Conservation (phyloP, 2,329 filamentous ascomycete species). For the Botrytis porri region DNA sequence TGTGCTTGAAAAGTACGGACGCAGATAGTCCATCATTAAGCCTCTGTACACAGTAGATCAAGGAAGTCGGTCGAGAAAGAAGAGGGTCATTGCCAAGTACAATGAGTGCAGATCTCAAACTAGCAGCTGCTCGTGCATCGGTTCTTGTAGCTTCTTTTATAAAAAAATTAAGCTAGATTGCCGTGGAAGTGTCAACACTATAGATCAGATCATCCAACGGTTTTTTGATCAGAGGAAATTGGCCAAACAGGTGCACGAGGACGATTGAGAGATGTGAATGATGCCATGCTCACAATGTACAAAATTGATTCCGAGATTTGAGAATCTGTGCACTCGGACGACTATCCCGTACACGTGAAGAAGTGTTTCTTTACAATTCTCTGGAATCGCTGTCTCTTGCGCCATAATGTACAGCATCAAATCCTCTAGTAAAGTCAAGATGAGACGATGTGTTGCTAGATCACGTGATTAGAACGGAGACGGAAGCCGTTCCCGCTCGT, state of each 20-base stretch:
- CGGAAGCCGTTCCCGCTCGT: not conserved
- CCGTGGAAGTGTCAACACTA: not conserved
- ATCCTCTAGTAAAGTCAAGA: not conserved
- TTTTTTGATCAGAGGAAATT: not conserved
- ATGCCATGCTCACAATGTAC: not conserved
- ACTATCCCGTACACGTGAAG: not conserved
- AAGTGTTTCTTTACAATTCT: not conserved
- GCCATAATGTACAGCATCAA: not conserved
- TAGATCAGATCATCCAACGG: not conserved
- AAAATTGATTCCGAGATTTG: not conserved
- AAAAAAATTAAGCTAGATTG: not conserved
- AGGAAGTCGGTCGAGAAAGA: not conserved
- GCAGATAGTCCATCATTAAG: not conserved
- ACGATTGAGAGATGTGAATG: not conserved
- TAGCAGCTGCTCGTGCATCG: not conserved
- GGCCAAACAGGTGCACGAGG: not conserved
- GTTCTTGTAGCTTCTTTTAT: constrained; percentile 1
- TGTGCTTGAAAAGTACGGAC: not conserved
- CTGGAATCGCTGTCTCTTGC: not conserved
- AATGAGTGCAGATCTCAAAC: not conserved
- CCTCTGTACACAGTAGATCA: not conserved
- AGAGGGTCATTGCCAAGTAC: not conserved
- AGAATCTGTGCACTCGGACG: not conserved
- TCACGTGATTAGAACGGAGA: not conserved
- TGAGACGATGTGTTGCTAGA: rapidly evolving